Evolutionary conservation across 495 filamentous ascomycete genomes (phyloP).

Genomic region (Lepraria neglecta): DNA sequence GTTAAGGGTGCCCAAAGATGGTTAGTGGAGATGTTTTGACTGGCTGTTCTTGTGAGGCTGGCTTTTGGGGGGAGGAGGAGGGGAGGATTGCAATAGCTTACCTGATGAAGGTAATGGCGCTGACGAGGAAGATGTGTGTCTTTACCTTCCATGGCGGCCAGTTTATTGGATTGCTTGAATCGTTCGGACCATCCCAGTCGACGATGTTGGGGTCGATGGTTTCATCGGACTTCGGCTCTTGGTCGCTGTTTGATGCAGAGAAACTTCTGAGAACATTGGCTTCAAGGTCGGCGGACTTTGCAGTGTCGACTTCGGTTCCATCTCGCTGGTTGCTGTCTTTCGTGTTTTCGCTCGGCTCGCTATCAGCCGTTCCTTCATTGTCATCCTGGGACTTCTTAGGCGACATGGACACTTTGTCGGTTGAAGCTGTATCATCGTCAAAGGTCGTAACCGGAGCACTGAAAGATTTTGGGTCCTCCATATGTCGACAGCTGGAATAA

Average conservation of each 20-base stretch:
- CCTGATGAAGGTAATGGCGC: slow-evolving; percentile 53
- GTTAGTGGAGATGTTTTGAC: neutral
- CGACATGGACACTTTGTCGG: neutral
- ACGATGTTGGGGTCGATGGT: slow-evolving; percentile 31
- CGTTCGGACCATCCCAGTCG: slow-evolving; percentile 51
- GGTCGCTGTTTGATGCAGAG: neutral
- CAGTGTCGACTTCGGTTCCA: neutral
- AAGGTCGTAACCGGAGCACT: neutral
- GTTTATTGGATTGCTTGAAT: slow-evolving; percentile 55
- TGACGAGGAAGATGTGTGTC: slow-evolving; percentile 41
- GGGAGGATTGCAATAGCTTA: slow-evolving; percentile 24
- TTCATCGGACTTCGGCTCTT: slow-evolving; percentile 18
- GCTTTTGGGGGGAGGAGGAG: neutral
- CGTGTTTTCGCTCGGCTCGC: neutral
- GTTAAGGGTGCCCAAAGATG: neutral
- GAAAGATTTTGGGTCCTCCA: slow-evolving; percentile 11
- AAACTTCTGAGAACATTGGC: slow-evolving; percentile 9
- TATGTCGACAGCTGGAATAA: neutral
- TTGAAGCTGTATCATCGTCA: neutral
- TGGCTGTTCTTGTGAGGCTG: neutral
- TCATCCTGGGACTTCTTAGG: neutral
- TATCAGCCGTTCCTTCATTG: neutral
- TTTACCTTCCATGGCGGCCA: slow-evolving; percentile 49
- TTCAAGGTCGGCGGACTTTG: slow-evolving; percentile 16
- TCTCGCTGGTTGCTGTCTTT: slow-evolving; percentile 8